Percentiles rank a stretch among this genome's conserved stretches.
These are phyloP conservation scores for Ceratocystis cubensis DNA, from an alignment of 2,329 filamentous ascomycete species.

Conservation along the genomic window DNA sequence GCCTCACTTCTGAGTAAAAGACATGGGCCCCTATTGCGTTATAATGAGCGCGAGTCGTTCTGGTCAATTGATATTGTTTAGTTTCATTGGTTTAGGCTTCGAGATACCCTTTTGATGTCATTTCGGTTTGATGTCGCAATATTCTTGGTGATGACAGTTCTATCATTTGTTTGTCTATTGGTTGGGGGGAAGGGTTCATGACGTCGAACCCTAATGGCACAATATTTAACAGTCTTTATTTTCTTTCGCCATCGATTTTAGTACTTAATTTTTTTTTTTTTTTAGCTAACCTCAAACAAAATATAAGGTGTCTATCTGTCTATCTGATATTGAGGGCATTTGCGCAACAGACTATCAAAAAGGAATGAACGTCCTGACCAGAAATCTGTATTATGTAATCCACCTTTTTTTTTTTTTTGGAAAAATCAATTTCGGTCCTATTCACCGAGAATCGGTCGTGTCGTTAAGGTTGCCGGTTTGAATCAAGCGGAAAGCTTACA, in stretches of 20 bases:
- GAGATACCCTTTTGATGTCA: constrained; percentile 6
- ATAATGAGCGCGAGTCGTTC: neutral
- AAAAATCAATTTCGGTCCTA: neutral
- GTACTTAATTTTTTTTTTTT: too few relatives aligned
- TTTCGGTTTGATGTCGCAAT: neutral
- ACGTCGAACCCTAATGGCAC: neutral
- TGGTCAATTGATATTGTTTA: neutral
- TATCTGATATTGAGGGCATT: too few relatives aligned
- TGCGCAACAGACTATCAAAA: too few relatives aligned
- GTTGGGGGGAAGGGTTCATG: neutral
- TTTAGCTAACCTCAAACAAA: too few relatives aligned
- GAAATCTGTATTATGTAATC: neutral
- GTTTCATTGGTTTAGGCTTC: neutral
- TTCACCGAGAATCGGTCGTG: neutral
- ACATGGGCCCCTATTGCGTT: neutral
- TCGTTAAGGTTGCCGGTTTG: too few relatives aligned
- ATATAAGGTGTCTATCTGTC: too few relatives aligned
- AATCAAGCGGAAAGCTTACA: too few relatives aligned
- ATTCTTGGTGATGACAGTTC: neutral
- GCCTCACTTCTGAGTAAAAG: neutral
- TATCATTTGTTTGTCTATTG: neutral
- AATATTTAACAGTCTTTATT: neutral
- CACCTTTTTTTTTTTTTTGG: neutral
- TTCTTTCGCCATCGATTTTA: too few relatives aligned
- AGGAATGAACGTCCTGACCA: neutral